A percentile compares a stretch with the other conserved stretches of the same genome.
Conservation (phyloP, 495 filamentous ascomycete species). For the Friedmanniomyces endolithicus region DNA sequence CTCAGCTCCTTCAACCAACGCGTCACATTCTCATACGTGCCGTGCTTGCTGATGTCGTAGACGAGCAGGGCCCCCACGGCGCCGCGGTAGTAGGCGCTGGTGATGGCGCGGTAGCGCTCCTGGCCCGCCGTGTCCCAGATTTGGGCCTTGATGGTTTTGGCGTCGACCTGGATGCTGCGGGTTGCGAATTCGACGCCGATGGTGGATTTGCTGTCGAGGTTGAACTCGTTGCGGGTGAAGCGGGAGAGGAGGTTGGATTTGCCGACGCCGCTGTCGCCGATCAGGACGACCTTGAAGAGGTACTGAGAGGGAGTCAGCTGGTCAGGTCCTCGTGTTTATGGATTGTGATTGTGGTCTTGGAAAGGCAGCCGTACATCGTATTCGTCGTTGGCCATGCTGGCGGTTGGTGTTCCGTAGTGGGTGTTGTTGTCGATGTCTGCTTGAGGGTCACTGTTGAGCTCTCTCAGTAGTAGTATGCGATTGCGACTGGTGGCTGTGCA, state of each 20-base stretch:
- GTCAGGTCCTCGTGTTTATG: conserved; percentile 13
- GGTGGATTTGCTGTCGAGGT: conserved; percentile 98
- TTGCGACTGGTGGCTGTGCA: neutral
- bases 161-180: conserved; percentile 95
- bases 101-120: conserved; percentile 97
- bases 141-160: conserved; percentile 99
- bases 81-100: conserved; percentile 95
- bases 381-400: conserved; percentile 96
- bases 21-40: conserved; percentile 98
- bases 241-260: conserved; percentile 99
- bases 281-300: conserved; percentile 99
- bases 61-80: conserved; percentile 95
- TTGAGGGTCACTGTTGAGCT: neutral
- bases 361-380: conserved; percentile 73
- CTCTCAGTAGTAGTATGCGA: neutral
- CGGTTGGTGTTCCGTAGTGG: neutral
- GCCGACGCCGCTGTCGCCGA: conserved; percentile 97
- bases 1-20: conserved; percentile 98
- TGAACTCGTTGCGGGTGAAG: conserved; percentile 99
- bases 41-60: conserved; percentile 99
- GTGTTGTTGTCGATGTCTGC: neutral
- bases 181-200: conserved; percentile 99
- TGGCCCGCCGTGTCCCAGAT: conserved; percentile 99
- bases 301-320: conserved; percentile 47
- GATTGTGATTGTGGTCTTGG: conserved; percentile 4